Conservation (phyloP, 257 asterid genomes). For the Leptodermis oblonga region DNA sequence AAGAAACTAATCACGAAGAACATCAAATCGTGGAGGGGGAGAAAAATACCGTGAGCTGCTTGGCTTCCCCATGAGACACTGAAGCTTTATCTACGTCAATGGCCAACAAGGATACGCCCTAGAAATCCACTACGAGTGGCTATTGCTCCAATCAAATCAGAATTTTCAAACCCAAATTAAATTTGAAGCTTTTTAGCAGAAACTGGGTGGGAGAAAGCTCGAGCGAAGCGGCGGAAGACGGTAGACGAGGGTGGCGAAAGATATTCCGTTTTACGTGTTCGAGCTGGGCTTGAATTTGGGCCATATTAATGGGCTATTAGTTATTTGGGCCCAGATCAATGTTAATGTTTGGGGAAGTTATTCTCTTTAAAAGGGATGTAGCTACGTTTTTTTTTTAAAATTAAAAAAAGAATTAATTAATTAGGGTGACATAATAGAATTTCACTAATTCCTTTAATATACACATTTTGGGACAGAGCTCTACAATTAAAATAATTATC, state of each 20-base stretch:
- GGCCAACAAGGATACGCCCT: neutral
- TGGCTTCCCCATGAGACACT: slow-evolving; percentile 22
- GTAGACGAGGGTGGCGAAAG: neutral
- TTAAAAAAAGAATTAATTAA: too few relatives aligned
- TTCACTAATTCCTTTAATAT: too few relatives aligned
- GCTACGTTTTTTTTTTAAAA: too few relatives aligned
- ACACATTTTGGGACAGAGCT: too few relatives aligned
- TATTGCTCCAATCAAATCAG: neutral
- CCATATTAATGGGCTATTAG: too few relatives aligned
- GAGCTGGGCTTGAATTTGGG: neutral
- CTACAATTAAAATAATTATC: too few relatives aligned
- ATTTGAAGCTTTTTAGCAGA: neutral
- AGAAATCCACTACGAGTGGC: neutral
- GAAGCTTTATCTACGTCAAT: neutral
- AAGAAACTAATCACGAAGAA: neutral
- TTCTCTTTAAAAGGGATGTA: too few relatives aligned
- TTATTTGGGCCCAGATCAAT: neutral
- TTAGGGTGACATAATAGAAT: too few relatives aligned
- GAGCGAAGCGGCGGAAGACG: neutral
- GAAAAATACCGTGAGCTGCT: slow-evolving; percentile 12
- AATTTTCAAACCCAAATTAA: neutral
- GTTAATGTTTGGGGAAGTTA: neutral
- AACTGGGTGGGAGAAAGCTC: neutral
- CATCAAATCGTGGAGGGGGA: too few relatives aligned
- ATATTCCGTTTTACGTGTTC: neutral